Percentiles rank a stretch among this genome's conserved stretches.
Conservation (phyloP, 106 monocot genomes). For the Agapanthus africanus region DNA sequence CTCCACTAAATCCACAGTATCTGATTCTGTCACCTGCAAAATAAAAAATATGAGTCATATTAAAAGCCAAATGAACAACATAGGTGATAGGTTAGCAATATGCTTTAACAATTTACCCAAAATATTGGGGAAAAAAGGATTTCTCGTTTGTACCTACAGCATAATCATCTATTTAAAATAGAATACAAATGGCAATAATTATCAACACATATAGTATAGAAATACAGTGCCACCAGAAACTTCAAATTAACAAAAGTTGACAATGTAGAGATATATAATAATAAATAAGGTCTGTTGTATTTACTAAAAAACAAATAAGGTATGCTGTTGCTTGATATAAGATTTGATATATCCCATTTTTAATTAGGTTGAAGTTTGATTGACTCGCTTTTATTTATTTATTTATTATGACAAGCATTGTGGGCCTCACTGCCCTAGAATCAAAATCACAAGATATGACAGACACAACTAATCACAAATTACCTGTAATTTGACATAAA, state of each 20-base stretch:
- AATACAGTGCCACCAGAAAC: not conserved
- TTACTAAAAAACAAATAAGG: no score
- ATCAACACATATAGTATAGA: not conserved
- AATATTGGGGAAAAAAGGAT: not conserved
- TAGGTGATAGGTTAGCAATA: not conserved
- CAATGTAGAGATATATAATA: not conserved
- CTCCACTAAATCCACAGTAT: slow-evolving; percentile 80
- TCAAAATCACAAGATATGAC: no score
- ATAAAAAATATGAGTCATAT: not conserved
- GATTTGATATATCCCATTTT: no score
- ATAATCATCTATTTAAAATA: not conserved
- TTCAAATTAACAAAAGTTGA: not conserved
- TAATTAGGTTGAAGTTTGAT: no score
- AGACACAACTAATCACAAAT: no score
- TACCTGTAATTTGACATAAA: no score
- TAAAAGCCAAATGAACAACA: not conserved
- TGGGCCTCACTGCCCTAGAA: no score
- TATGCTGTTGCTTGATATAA: not conserved
- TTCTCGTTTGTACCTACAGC: not conserved
- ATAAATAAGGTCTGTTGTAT: no score
- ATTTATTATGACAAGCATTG: no score
- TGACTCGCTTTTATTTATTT: no score
- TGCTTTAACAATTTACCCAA: not conserved
- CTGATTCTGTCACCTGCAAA: slow-evolving; percentile 85
- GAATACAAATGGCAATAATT: not conserved